Conservation (phyloP, 306 rosid genomes). For the Dalbergia cochinchinensis region DNA sequence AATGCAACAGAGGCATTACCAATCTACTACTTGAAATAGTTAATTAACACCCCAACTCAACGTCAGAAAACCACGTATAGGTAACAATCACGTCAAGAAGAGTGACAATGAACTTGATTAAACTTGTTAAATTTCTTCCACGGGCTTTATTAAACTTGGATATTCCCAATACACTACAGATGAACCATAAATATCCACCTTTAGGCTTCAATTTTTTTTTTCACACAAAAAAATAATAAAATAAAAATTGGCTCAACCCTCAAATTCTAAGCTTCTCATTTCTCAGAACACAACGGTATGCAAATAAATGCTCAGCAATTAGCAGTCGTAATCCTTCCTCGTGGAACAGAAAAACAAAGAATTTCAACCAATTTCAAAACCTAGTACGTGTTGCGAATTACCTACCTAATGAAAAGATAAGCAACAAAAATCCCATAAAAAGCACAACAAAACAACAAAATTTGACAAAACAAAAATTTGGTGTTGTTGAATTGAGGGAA, state of each 20-base stretch:
- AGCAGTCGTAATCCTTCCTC: neutral
- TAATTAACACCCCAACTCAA: neutral
- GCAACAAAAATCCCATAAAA: constrained; percentile 18
- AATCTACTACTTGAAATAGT: constrained; percentile 2
- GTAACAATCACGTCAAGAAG: constrained; percentile 19
- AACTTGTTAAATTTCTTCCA: constrained; percentile 5
- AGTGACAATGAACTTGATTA: neutral
- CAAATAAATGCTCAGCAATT: neutral
- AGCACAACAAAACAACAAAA: constrained; percentile 17
- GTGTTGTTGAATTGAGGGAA: constrained; percentile 41
- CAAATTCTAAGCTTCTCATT: constrained; percentile 18
- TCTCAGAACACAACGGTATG: constrained; percentile 15
- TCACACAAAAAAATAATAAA: no score
- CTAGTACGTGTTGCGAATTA: constrained; percentile 24
- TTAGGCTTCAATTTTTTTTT: neutral
- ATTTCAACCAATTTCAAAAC: constrained; percentile 28
- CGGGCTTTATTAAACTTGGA: neutral
- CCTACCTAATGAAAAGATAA: constrained; percentile 8
- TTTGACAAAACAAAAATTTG: constrained; percentile 33
- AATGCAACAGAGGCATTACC: constrained; percentile 8
- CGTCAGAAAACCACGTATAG: neutral
- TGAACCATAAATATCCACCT: constrained; percentile 20
- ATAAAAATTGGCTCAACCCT: neutral
- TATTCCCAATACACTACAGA: neutral
- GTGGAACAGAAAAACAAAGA: neutral